phyloP scores from a whole-genome alignment of 306 rosid genomes.

The Trifolium pratense region DNA sequence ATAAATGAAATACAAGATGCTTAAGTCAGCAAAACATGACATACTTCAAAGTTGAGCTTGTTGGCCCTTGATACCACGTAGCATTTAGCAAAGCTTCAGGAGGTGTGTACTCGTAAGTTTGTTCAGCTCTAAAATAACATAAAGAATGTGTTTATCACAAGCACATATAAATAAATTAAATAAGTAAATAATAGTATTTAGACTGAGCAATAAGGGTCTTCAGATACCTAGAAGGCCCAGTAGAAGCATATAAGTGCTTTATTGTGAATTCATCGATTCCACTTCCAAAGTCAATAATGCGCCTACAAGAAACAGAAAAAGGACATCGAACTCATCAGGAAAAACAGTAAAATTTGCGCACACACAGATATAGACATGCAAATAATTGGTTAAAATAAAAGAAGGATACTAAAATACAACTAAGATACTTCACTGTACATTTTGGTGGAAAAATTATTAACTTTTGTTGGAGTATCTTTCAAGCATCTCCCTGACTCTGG shows the following conservation, averaged over 20 bases:
- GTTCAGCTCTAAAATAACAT: constrained; percentile 74
- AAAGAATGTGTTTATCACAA: constrained; percentile 36
- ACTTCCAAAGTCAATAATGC: constrained; percentile 91
- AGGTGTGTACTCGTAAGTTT: constrained; percentile 84
- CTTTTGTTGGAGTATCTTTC: constrained; percentile 65
- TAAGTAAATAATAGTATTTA: constrained; percentile 17
- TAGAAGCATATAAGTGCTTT: constrained; percentile 83
- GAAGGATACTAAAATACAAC: constrained; percentile 30
- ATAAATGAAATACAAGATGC: constrained; percentile 32
- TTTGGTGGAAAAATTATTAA: constrained; percentile 63
- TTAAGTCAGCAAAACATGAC: constrained; percentile 43
- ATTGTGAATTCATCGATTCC: constrained; percentile 84
- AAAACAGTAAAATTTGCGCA: constrained; percentile 21
- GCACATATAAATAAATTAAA: constrained; percentile 7
- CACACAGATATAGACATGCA: background rate
- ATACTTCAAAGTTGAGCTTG: constrained; percentile 78
- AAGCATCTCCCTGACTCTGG: constrained; percentile 81
- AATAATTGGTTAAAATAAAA: constrained; percentile 28
- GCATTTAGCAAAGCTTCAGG: constrained; percentile 91
- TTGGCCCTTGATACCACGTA: constrained; percentile 77
- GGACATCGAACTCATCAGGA: constrained; percentile 23
- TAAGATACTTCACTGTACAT: constrained; percentile 61
- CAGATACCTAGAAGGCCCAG: constrained; percentile 86
- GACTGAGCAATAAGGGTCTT: constrained; percentile 21
- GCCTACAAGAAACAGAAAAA: constrained; percentile 47